phyloP scores from a whole-genome alignment of 2,329 filamentous ascomycete genomes.

The Alternaria metachromatica region DNA sequence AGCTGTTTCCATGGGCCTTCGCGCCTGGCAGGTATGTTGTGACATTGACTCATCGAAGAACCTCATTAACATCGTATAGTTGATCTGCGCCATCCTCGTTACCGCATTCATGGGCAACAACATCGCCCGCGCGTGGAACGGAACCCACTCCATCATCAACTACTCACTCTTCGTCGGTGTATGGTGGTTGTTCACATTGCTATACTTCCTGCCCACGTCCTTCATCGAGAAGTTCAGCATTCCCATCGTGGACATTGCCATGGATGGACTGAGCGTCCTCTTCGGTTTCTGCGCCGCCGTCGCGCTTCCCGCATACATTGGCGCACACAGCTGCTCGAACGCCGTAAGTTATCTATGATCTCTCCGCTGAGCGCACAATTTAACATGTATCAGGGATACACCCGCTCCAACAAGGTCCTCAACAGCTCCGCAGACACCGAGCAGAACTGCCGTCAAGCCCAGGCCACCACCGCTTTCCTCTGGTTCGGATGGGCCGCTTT shows the following conservation, averaged over 20 bases:
- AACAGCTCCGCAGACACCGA: slow-evolving; percentile 65
- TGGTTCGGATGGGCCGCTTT: slow-evolving; percentile 78
- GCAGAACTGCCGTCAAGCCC: slow-evolving; percentile 76
- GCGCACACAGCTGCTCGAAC: slow-evolving; percentile 72
- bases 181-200: slow-evolving; percentile 68
- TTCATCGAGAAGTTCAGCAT: slow-evolving; percentile 62
- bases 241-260: slow-evolving; percentile 60
- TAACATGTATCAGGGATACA: slow-evolving; percentile 47
- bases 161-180: slow-evolving; percentile 73
- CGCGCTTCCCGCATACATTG: slow-evolving; percentile 72
- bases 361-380: not conserved
- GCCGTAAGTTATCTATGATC: slow-evolving; percentile 50
- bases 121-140: slow-evolving; percentile 58
- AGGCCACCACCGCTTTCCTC: slow-evolving; percentile 76
- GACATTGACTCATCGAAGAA: not conserved
- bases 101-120: slow-evolving; percentile 69
- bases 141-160: slow-evolving; percentile 65
- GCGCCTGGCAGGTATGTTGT: slow-evolving; percentile 50
- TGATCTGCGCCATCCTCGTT: slow-evolving; percentile 65
- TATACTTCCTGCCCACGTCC: slow-evolving; percentile 67
- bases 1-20: slow-evolving; percentile 50
- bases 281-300: slow-evolving; percentile 76
- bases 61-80: slow-evolving; percentile 49
- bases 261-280: slow-evolving; percentile 67
- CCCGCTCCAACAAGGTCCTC: slow-evolving; percentile 63